These are phyloP conservation scores for Leptomonas pyrrhocoris DNA, from an alignment of 208 protist genomes.

Conservation along the genomic window DNA sequence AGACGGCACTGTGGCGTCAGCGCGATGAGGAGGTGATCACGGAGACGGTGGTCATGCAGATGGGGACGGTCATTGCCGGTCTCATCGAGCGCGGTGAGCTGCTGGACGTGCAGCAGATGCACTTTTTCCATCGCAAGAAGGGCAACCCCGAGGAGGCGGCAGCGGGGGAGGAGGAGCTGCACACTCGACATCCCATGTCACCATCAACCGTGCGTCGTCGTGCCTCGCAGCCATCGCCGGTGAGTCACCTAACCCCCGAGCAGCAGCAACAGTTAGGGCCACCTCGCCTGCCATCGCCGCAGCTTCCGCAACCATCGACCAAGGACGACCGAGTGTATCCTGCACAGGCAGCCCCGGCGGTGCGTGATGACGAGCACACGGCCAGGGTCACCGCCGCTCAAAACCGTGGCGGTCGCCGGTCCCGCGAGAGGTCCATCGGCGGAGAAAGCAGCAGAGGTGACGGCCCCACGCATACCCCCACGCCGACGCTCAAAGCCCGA, in stretches of 20 bases:
- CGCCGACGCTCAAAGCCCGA: not conserved
- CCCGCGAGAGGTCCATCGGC: not conserved
- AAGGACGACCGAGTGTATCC: too few species aligned
- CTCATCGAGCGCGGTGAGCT: conserved; percentile 51
- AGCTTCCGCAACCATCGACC: not conserved
- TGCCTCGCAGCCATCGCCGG: not conserved
- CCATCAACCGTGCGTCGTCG: not conserved
- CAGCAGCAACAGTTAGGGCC: conserved; percentile 21
- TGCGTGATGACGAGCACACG: not conserved
- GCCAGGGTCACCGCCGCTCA: not conserved
- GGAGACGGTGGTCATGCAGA: conserved; percentile 63
- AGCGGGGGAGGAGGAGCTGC: conserved; percentile 18
- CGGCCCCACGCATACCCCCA: not conserved
- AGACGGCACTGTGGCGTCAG: conserved; percentile 71
- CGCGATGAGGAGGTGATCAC: conserved; percentile 69
- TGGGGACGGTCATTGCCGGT: conserved; percentile 34
- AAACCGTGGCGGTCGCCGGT: not conserved
- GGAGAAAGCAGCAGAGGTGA: not conserved
- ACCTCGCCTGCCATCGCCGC: not conserved
- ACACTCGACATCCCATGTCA: not conserved
- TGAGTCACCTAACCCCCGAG: conserved; percentile 14
- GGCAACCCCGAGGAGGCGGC: too few species aligned
- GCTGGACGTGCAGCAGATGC: conserved; percentile 45
- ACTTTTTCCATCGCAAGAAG: conserved; percentile 40
- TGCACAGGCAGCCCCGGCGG: not conserved